Conservation (phyloP, 148 eudicot genomes). For the Gaultheria prostrata region DNA sequence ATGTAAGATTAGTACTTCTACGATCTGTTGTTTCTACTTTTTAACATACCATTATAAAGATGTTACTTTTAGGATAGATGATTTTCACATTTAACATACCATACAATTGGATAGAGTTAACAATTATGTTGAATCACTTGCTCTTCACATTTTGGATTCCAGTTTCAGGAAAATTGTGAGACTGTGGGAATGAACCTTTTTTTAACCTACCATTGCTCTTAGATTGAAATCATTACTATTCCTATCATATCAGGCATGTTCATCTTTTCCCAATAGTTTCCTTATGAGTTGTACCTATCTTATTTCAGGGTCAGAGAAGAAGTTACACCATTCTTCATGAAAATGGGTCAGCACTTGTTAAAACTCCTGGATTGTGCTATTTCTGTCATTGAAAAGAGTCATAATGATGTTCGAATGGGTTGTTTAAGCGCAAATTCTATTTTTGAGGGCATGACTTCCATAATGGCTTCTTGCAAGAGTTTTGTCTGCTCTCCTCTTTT, state of each 20-base stretch:
- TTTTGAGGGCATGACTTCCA: slow-evolving; percentile 45
- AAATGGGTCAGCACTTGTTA: slow-evolving; percentile 49
- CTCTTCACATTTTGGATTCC: background rate
- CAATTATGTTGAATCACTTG: background rate
- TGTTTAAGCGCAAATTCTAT: slow-evolving; percentile 39
- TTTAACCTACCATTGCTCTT: background rate
- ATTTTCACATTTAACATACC: background rate
- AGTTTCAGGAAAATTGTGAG: background rate
- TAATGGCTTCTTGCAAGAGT: slow-evolving; percentile 48
- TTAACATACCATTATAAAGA: background rate
- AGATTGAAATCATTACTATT: background rate
- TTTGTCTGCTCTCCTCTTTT: slow-evolving; percentile 60
- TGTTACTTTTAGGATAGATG: background rate
- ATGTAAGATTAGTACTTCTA: background rate
- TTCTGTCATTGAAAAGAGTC: slow-evolving; percentile 43
- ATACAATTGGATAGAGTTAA: background rate
- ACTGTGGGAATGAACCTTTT: background rate
- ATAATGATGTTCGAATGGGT: slow-evolving; percentile 37
- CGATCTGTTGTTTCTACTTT: background rate
- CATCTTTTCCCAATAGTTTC: background rate
- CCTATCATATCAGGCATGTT: background rate
- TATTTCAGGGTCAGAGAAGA: slow-evolving; percentile 55
- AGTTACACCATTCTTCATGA: slow-evolving; percentile 38
- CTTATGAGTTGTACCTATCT: slow-evolving; percentile 7
- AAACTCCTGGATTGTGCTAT: slow-evolving; percentile 57